Evolutionary conservation across 75 land plant species (phyloP).

Genomic region (Pinus tabuliformis): DNA sequence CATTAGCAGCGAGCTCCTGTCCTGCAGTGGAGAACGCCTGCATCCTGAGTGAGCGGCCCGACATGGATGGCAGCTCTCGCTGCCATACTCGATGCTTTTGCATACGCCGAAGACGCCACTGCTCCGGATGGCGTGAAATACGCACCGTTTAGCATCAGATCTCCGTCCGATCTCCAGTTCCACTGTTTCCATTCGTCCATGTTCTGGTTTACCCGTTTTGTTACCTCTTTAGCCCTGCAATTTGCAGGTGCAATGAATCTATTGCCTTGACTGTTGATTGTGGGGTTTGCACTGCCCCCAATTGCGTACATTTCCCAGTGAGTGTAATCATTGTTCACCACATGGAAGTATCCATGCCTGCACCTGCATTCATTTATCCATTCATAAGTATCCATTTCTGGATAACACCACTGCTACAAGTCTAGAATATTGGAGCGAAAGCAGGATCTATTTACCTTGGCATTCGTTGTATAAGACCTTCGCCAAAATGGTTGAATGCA

Average conservation of each 20-base stretch:
- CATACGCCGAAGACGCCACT: conserved; percentile 37
- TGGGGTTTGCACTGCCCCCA: conserved; percentile 41
- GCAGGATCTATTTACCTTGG: conserved; percentile 20
- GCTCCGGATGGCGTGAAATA: conserved; percentile 74
- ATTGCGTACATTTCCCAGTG: conserved; percentile 50
- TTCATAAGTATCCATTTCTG: background rate
- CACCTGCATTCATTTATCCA: conserved; percentile 21
- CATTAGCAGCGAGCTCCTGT: background rate
- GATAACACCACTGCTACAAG: background rate
- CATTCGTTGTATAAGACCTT: conserved; percentile 37
- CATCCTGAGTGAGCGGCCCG: conserved; percentile 34
- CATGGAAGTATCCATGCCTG: conserved; percentile 37
- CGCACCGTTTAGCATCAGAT: conserved; percentile 78
- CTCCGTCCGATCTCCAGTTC: conserved; percentile 83
- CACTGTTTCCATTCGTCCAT: conserved; percentile 56
- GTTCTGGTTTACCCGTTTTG: conserved; percentile 58
- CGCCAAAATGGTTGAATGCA: conserved; percentile 40
- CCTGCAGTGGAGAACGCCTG: conserved; percentile 37
- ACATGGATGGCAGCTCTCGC: conserved; percentile 43
- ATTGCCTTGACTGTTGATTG: conserved; percentile 37
- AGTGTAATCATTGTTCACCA: conserved; percentile 36
- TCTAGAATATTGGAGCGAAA: background rate
- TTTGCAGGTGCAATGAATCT: conserved; percentile 27
- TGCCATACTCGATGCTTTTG: conserved; percentile 51
- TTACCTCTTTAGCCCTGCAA: conserved; percentile 47